Evolutionary conservation across 192 early-diverging fungal species (phyloP), one percentile per base, ranked within the genome.

Genomic region (Coemansia sp.): DNA sequence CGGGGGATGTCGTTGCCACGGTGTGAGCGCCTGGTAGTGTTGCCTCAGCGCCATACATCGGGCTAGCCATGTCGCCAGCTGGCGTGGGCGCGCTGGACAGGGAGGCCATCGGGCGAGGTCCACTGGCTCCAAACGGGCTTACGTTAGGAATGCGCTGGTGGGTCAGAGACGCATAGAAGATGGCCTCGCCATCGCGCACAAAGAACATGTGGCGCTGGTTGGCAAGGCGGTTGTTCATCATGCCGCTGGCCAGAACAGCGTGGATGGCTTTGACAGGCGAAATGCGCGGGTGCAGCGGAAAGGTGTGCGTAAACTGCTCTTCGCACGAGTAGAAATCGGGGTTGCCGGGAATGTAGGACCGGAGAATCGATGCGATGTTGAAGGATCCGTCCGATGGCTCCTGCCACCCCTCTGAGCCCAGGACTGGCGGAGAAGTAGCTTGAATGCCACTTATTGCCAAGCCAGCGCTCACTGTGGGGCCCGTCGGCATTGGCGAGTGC

Each of bases 171-270:
- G 71, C 76, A 17, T 74, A 80, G 43, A 80, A 80, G 1, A 80
- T 70, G 19, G 71, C 66, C 22, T 46, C 38, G 10, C 64, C 64
- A 18, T 80, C 76, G 67, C 76, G 76, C 37, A 80, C 76, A 62
- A 70, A 73, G 39, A 80, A 80, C 76, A 80, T 80, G 53, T 65
- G 67, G 46, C 53, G 55, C 59, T 70, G 63, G 63, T 80, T 80
- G 1, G 50, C 55, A 1, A 80, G 52, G n/a, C 70, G 71, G 52
- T 52, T 73, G 63, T 80, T 80, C 59, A 73, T 63, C 76, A 80
- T 73, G 15, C 70, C 70, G n/a, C 67, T 67, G 38, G 63, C 53
- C 36, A 80, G 59, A 37, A 80, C 76, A 1, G 70, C 63, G 14
- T 73, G 76, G 11, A 60, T 52, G 0, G 76, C 70, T 38, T 59